Evolutionary conservation across 495 filamentous ascomycete genomes (phyloP), one percentile per base, ranked within the genome.

Genomic region (Pseudomonodictys pantanalensis): DNA sequence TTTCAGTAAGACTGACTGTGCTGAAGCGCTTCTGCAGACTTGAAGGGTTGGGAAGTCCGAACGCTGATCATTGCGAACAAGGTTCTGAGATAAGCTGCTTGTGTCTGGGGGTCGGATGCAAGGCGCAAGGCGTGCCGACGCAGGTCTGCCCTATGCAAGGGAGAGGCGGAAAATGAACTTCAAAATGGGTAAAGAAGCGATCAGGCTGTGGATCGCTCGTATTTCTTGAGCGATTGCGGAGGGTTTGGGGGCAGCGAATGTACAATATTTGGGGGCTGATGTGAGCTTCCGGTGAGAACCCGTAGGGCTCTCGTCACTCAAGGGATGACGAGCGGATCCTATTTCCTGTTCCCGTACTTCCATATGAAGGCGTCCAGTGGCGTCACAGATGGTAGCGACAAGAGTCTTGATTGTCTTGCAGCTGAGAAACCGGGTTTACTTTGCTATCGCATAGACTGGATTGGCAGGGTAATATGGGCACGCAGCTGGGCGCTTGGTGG

Each of bases 81-180:
- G 43, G 53, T 57, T 57, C 53, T 57, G 43, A 57, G 26, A 18
- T 57, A 57, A 57, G 42, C 53, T 43, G 35, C 52, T 42, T 42
- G 35, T 26, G 6, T 56, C 35, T 20, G 32, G 23, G 6, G 38
- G 22, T 56, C 24, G 26, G n/a, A n/a, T n/a, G n/a, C n/a, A n/a
- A n/a, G n/a, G n/a, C n/a, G 35, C 20, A 24, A 22, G 44, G 42
- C 8, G 42, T 57, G 42, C 5, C 10, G 43, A n/a, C 53, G 15
- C 20, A 46, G 28, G 22, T 20, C 39, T 32, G 25, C 22, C 38
- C 2, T 20, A 26, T n/a, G 9, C 22, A 42, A 22, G 38, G 53
- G 53, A n/a, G n/a, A n/a, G n/a, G n/a, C n/a, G 35, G 28, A 46
- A 57, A 57, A 48, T 45, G 42, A 46, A 26, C 47, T 24, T 17